Evolutionary conservation across 345 rosid genomes (phyloP), one percentile per base, ranked within the genome.

Genomic region (Eucalyptus urophylla): DNA sequence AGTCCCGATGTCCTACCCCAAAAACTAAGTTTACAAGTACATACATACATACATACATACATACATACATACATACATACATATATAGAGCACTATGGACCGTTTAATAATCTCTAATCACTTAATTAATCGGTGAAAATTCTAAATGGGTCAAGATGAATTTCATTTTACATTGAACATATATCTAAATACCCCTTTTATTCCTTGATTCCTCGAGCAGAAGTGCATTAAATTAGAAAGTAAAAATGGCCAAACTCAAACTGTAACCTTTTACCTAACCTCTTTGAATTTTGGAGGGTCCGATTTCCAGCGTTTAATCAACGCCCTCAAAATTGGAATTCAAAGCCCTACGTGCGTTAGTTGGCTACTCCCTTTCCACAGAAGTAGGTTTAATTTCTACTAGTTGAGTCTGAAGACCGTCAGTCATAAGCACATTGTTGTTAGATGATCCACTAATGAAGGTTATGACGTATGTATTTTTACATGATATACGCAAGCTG

Each of bases 31-130:
- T 19, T 37, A 6, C 8, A 21, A 1, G 47, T 17, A 53, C 56
- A 5, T 49, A n/a, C n/a, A 49, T 5, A 49, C 0, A 49, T 1
- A 12, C 0, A 40, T 4, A 40, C 1, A 40, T 4, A 40, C 4
- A 40, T 4, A 40, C n/a, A 49, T 5, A 49, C 0, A 49, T 1
- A 12, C 0, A 40, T 4, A 40, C 1, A 40, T 4, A 40, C 4
- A 40, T 4, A 40, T 6, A 40, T 6, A 40, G 7, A 51, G 56
- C 9, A 53, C 56, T 37, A 11, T 19, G 83, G 45, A 9, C 25
- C 1, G 7, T 72, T 19, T 76, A 40, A 40, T 12, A 76, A 40
- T 37, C 3, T 76, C 1, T 40, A 19, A 40, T 76, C 85, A 21
- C 27, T 22, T 6, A 40, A 76, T 21, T 17, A 72, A 72, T 72